phyloP scores from a whole-genome alignment of 768 basidiomycete species.

The Amanita polypyramis region DNA sequence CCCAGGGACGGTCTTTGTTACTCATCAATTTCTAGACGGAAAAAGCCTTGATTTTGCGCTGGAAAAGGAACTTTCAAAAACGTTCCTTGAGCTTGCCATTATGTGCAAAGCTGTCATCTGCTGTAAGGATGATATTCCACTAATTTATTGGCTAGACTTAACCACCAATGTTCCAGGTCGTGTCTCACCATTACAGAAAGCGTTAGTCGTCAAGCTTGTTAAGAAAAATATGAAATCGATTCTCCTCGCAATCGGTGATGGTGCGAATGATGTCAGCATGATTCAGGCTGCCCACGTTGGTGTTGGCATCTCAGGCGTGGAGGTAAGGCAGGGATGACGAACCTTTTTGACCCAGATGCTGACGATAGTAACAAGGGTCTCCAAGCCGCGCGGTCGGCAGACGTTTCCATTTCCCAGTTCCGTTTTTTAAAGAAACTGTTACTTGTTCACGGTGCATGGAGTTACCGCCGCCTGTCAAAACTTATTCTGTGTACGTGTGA shows the following conservation, averaged over 20 bases:
- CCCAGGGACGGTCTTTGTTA: background rate
- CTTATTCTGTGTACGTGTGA: slow-evolving; percentile 73
- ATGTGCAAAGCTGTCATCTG: slow-evolving; percentile 99
- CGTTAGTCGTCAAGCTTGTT: slow-evolving; percentile 95
- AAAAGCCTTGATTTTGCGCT: slow-evolving; percentile 90
- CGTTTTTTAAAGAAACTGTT: slow-evolving; percentile 89
- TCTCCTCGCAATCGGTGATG: slow-evolving; percentile 94
- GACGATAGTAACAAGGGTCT: slow-evolving; percentile 49
- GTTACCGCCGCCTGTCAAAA: slow-evolving; percentile 90
- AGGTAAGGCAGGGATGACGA: slow-evolving; percentile 36
- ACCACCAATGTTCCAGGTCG: slow-evolving; percentile 46
- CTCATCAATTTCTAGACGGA: slow-evolving; percentile 50
- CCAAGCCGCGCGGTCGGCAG: slow-evolving; percentile 96
- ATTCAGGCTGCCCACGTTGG: slow-evolving; percentile 98
- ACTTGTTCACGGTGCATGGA: slow-evolving; percentile 98
- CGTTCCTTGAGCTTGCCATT: slow-evolving; percentile 89
- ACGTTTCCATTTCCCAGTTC: slow-evolving; percentile 97
- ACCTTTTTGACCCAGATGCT: background rate
- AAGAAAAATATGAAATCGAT: slow-evolving; percentile 94
- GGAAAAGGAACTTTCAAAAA: slow-evolving; percentile 84
- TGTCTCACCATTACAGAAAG: slow-evolving; percentile 96
- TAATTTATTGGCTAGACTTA: background rate
- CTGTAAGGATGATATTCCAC: slow-evolving; percentile 43
- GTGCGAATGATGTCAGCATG: slow-evolving; percentile 98
- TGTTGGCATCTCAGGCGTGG: slow-evolving; percentile 94